Evolutionary conservation across 257 asterid genomes (phyloP).

Genomic region (Asclepias syriaca): DNA sequence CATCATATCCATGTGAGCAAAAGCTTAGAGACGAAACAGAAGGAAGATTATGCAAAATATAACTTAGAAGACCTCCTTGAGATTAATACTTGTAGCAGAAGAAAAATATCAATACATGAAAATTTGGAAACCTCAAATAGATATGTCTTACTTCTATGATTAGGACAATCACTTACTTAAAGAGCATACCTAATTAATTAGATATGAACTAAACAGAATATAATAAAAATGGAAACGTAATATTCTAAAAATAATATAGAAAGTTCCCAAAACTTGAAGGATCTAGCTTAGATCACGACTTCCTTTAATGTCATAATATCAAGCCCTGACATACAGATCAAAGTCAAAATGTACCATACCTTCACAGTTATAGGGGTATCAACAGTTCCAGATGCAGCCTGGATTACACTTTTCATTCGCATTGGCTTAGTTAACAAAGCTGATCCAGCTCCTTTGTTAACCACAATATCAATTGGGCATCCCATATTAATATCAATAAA

Average conservation of each 20-base stretch:
- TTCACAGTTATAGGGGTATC: slow-evolving; percentile 72
- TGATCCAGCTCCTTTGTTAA: slow-evolving; percentile 94
- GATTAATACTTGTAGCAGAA: slow-evolving; percentile 2
- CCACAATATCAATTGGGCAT: slow-evolving; percentile 92
- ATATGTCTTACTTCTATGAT: not conserved
- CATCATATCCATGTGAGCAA: slow-evolving; percentile 4
- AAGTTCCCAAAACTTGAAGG: too few relatives aligned
- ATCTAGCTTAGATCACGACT: too few relatives aligned
- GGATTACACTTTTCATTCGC: slow-evolving; percentile 81
- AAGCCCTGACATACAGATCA: too few relatives aligned
- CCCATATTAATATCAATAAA: slow-evolving; percentile 98
- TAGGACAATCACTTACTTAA: too few relatives aligned
- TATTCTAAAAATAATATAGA: too few relatives aligned
- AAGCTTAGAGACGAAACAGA: not conserved
- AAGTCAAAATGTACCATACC: slow-evolving; percentile 31
- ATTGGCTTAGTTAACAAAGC: slow-evolving; percentile 80
- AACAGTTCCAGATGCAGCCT: slow-evolving; percentile 71
- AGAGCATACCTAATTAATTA: too few relatives aligned
- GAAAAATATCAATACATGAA: not conserved
- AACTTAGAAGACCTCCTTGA: not conserved
- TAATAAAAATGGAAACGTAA: too few relatives aligned
- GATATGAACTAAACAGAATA: too few relatives aligned
- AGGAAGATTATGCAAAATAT: slow-evolving; percentile 13
- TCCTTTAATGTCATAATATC: too few relatives aligned
- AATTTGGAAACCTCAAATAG: not conserved